These are phyloP conservation scores for Aspergillus transmontanensis DNA, from an alignment of 2,329 filamentous ascomycete genomes.

Conservation along the genomic window DNA sequence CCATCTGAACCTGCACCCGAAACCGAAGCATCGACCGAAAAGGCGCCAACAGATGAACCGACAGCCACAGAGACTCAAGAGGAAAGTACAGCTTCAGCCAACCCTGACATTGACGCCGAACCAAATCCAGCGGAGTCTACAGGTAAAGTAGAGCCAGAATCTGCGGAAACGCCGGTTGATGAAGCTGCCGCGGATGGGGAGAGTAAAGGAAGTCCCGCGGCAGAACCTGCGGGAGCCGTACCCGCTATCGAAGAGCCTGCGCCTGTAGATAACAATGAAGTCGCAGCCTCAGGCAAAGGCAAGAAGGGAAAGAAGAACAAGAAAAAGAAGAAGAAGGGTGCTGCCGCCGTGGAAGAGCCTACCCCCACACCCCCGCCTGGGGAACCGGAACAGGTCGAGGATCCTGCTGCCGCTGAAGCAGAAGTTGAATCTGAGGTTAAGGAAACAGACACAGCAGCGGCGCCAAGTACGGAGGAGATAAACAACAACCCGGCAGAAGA, in stretches of 20 bases:
- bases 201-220: conserved; percentile 1
- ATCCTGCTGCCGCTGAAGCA: conserved; percentile 5
- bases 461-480: conserved; percentile 13
- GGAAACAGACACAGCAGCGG: background rate
- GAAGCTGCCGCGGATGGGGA: conserved; percentile 5
- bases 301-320: conserved; percentile 30
- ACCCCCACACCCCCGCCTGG: conserved; percentile 41
- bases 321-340: conserved; percentile 32
- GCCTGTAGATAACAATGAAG: conserved; percentile 1
- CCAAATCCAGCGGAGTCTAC: background rate
- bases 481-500: conserved; percentile 14
- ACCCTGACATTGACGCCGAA: background rate
- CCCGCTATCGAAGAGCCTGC: background rate
- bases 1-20: conserved; percentile 11
- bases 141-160: conserved; percentile 13
- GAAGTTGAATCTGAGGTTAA: conserved; percentile 17
- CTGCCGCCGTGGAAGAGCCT: conserved; percentile 30
- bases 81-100: background rate
- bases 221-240: conserved; percentile 19
- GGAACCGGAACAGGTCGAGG: conserved; percentile 16
- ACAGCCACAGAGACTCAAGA: conserved; percentile 3
- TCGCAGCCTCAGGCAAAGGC: conserved; percentile 9
- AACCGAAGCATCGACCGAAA: conserved; percentile 13
- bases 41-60: conserved; percentile 12
- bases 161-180: conserved; percentile 9